Base-by-base conservation (phyloP, 2,329 filamentous ascomycete genomes). In the Leptodontidium sp. region DNA sequence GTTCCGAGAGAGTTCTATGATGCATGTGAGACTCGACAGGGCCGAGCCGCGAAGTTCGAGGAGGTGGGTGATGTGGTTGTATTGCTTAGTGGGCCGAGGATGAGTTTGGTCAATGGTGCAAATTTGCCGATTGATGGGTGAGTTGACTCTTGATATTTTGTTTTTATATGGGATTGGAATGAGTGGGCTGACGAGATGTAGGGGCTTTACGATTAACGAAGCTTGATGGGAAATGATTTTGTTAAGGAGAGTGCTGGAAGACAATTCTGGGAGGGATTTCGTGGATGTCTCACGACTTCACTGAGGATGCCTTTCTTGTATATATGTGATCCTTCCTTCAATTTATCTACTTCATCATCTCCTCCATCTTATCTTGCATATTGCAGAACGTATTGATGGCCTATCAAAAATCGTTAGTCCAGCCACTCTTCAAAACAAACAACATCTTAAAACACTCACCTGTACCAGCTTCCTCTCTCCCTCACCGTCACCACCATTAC, bases 361-460 rank as follows among this genome's bases (percentile, higher is more conserved):
- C 79, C 72, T 87, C 86, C 55, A 88, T 71, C 66, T 81, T 82
- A 11, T 84, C 81, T 75, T 88, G 86, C 77, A 86, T 85, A 64
- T 86, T 84, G 61, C 80, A 83, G 76, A 89, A 88, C 65, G 87
- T 87, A 71, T 87, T 86, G 61, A 89, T 84, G 9, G 87, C 87
- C 78, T 86, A 79, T 12, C 26, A n/a, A 43, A 53, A 29, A 45
- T 24, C 12, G 66, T 17, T 61, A 26, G 14, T 4, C 21, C 24
- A 3, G 17, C 38, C 24, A 21, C 52, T 15, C 40, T 8, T 9
- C 52, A 38, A 9, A 2, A 29, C n/a, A 50, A 29, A 17, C 17
- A 2, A 1, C 29, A 29, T 15, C n/a, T 29, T 14, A 17, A 47
- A 43, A 14, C 15, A 75, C 77, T 70, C 74, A 81, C 80, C 75